Percentiles rank a stretch among this genome's conserved stretches.
Evolutionary conservation across 1,284 basidiomycete genomes (phyloP).

Genomic region (Sporisorium scitamineum): DNA sequence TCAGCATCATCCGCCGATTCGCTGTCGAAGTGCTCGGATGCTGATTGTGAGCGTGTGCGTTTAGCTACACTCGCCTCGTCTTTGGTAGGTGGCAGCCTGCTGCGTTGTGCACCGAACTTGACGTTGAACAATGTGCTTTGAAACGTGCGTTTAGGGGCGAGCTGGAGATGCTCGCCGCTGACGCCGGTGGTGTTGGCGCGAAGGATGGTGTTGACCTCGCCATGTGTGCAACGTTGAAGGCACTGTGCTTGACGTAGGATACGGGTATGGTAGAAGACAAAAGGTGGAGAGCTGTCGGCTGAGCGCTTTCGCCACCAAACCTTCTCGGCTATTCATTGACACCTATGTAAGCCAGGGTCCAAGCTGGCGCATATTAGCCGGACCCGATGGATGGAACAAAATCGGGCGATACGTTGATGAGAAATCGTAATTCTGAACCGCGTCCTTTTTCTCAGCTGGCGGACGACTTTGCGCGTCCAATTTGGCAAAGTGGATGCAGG

Average conservation of each 20-base stretch:
- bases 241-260: not conserved
- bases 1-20: not conserved
- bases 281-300: not conserved
- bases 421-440: not conserved
- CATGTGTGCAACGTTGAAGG: slow-evolving; percentile 6
- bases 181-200: slow-evolving; percentile 12
- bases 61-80: slow-evolving; percentile 6
- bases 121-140: slow-evolving; percentile 49
- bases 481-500: not conserved
- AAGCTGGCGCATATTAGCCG: not conserved
- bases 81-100: slow-evolving; percentile 21
- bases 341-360: slow-evolving; percentile 4
- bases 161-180: not conserved
- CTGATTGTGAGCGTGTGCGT: slow-evolving; percentile 19
- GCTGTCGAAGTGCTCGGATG: not conserved
- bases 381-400: not conserved
- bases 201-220: slow-evolving; percentile 15
- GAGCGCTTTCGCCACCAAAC: slow-evolving; percentile 8
- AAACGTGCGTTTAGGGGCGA: slow-evolving; percentile 33
- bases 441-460: not conserved
- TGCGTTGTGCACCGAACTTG: slow-evolving; percentile 36
- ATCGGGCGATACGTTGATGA: no score
- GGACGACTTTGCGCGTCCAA: slow-evolving; percentile 7
- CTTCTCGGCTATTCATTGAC: slow-evolving; percentile 18
- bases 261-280: no score